Percentiles rank a stretch among this genome's conserved stretches.
Conservation (phyloP, 768 basidiomycete genomes). For the Termitomyces sp. region DNA sequence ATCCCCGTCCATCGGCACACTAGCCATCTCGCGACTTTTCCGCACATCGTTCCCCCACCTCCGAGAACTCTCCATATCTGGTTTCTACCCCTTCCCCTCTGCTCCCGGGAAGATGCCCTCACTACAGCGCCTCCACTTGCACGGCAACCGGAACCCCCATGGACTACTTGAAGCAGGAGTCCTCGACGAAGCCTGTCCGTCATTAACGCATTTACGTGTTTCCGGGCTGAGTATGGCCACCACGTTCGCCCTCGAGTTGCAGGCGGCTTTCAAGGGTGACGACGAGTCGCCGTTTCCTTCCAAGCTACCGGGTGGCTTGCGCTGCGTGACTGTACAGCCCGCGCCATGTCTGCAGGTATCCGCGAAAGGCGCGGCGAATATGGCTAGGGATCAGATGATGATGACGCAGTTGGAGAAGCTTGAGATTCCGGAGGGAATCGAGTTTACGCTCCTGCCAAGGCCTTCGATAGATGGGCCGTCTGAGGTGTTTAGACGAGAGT, state of each 20-base stretch:
- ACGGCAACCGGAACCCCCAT: conserved; percentile 46
- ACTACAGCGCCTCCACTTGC: conserved; percentile 37
- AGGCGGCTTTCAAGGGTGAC: conserved; percentile 22
- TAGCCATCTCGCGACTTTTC: conserved; percentile 38
- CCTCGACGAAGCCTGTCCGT: conserved; percentile 35
- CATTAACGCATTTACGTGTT: conserved; percentile 32
- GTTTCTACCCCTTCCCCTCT: conserved; percentile 47
- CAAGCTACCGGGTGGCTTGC: conserved; percentile 21
- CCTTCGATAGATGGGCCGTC: background rate
- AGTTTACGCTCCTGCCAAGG: conserved; percentile 9
- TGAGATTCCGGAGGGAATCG: conserved; percentile 4
- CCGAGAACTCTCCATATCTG: conserved; percentile 35
- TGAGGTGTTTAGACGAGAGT: conserved; percentile 15
- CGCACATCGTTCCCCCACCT: conserved; percentile 36
- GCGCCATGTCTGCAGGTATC: conserved; percentile 15
- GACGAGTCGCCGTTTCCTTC: conserved; percentile 16
- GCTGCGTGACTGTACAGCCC: conserved; percentile 23
- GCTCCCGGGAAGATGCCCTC: conserved; percentile 28
- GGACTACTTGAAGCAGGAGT: conserved; percentile 36
- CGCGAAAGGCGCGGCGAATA: conserved; percentile 7
- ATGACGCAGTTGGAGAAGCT: conserved; percentile 19
- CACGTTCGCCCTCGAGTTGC: conserved; percentile 37
- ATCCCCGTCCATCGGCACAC: conserved; percentile 30
- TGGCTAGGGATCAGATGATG: conserved; percentile 25
- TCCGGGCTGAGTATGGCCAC: conserved; percentile 38